phyloP scores from a whole-genome alignment of 129 eudicot species.

The Tagetes erecta region DNA sequence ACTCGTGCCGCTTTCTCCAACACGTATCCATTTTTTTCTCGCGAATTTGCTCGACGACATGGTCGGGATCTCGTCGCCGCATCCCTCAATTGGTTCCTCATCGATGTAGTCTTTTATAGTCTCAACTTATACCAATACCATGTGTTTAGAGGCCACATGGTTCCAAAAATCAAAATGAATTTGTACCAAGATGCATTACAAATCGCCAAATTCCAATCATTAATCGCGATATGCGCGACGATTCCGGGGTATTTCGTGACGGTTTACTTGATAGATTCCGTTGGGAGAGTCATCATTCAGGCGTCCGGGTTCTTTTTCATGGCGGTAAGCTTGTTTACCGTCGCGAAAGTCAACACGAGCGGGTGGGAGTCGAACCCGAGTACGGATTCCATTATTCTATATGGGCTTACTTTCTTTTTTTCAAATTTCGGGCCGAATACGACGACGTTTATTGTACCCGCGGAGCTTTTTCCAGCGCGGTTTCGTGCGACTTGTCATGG shows the following conservation, averaged over 20 bases:
- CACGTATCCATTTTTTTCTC: constrained; percentile 44
- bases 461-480: constrained; percentile 64
- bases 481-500: constrained; percentile 66
- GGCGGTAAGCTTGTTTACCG: constrained; percentile 47
- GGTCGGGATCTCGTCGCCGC: constrained; percentile 56
- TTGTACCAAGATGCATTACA: constrained; percentile 45
- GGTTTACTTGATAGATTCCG: constrained; percentile 45
- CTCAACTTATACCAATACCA: constrained; percentile 46
- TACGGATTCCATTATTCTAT: constrained; percentile 35
- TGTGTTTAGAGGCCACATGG: constrained; percentile 19
- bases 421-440: constrained; percentile 67
- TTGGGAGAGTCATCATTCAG: constrained; percentile 53
- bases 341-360: constrained; percentile 24
- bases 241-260: constrained; percentile 56
- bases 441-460: constrained; percentile 59
- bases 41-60: constrained; percentile 43
- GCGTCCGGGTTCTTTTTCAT: constrained; percentile 50
- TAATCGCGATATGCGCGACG: constrained; percentile 46
- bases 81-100: constrained; percentile 41
- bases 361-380: constrained; percentile 20
- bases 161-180: constrained; percentile 2
- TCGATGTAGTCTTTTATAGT: constrained; percentile 52
- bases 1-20: constrained; percentile 25
- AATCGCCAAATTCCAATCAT: constrained; percentile 42
- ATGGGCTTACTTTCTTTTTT: constrained; percentile 51